Evolutionary conservation across 2,329 filamentous ascomycete genomes (phyloP).

Genomic region (Ophiostoma perfectum): DNA sequence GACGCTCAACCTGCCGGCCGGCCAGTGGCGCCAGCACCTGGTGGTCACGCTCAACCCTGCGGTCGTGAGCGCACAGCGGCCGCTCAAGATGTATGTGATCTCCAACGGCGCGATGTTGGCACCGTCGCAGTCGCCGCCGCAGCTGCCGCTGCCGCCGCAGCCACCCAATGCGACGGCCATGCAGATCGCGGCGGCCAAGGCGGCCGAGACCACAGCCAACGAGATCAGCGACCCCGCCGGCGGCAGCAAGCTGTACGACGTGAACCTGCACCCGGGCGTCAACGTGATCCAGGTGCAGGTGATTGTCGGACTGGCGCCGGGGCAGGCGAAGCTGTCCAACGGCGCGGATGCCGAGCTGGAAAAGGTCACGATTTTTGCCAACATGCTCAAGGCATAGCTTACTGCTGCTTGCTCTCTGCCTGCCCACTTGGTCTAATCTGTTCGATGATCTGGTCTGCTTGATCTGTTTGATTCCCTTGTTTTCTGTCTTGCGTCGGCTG

Average conservation of each 20-base stretch:
- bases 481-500: neutral
- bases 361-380: slow-evolving; percentile 68
- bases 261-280: slow-evolving; percentile 62
- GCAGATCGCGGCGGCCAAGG: slow-evolving; percentile 38
- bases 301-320: slow-evolving; percentile 62
- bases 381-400: slow-evolving; percentile 49
- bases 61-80: slow-evolving; percentile 55
- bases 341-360: slow-evolving; percentile 69
- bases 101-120: slow-evolving; percentile 62
- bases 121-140: slow-evolving; percentile 45
- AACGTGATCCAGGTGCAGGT: slow-evolving; percentile 76
- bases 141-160: slow-evolving; percentile 48
- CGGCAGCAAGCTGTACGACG: slow-evolving; percentile 67
- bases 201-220: slow-evolving; percentile 21
- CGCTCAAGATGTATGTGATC: slow-evolving; percentile 71
- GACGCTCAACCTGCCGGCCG: slow-evolving; percentile 62
- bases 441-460: neutral
- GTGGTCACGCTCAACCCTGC: slow-evolving; percentile 59
- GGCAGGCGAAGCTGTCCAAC: slow-evolving; percentile 46
- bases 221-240: neutral
- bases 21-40: slow-evolving; percentile 66
- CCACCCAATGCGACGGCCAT: slow-evolving; percentile 51
- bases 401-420: slow-evolving; percentile 1
- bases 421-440: neutral
- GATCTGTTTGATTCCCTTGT: neutral